These are phyloP conservation scores for Sphagnurus paluster DNA, from an alignment of 1,284 basidiomycete species.

Conservation along the genomic window DNA sequence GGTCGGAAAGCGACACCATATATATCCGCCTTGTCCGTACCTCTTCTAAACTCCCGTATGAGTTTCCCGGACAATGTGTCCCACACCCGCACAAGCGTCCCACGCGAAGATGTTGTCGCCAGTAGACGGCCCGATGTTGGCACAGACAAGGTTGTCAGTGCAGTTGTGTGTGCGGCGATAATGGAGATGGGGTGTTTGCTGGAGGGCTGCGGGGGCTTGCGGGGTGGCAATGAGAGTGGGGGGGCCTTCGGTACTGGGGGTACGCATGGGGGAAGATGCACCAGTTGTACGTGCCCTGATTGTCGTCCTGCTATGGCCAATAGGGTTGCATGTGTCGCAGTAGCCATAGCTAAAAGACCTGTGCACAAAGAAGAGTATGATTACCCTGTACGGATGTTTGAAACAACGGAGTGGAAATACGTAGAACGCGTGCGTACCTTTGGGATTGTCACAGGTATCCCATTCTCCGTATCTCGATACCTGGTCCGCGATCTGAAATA, in stretches of 20 bases:
- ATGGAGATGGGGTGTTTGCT: slow-evolving; percentile 75
- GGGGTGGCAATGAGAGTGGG: slow-evolving; percentile 44
- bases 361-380: slow-evolving; percentile 18
- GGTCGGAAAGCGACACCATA: slow-evolving; percentile 84
- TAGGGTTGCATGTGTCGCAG: slow-evolving; percentile 74
- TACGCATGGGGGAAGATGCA: slow-evolving; percentile 81
- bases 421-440: slow-evolving; percentile 49
- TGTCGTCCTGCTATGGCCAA: slow-evolving; percentile 89
- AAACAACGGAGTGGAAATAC: slow-evolving; percentile 1
- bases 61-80: slow-evolving; percentile 76
- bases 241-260: slow-evolving; percentile 51
- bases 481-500: slow-evolving; percentile 71
- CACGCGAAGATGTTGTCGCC: slow-evolving; percentile 83
- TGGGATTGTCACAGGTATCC: slow-evolving; percentile 88
- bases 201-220: slow-evolving; percentile 52
- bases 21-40: slow-evolving; percentile 89
- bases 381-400: slow-evolving; percentile 6
- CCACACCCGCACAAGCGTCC: slow-evolving; percentile 91
- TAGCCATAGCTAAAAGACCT: slow-evolving; percentile 87
- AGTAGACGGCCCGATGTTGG: slow-evolving; percentile 80
- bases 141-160: slow-evolving; percentile 77
- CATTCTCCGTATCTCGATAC: slow-evolving; percentile 74
- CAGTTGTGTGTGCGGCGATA: slow-evolving; percentile 83
- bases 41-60: slow-evolving; percentile 81
- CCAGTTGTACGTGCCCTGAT: slow-evolving; percentile 86